Evolutionary conservation across 1,284 basidiomycete species (phyloP).

Genomic region (Ustilago nuda): DNA sequence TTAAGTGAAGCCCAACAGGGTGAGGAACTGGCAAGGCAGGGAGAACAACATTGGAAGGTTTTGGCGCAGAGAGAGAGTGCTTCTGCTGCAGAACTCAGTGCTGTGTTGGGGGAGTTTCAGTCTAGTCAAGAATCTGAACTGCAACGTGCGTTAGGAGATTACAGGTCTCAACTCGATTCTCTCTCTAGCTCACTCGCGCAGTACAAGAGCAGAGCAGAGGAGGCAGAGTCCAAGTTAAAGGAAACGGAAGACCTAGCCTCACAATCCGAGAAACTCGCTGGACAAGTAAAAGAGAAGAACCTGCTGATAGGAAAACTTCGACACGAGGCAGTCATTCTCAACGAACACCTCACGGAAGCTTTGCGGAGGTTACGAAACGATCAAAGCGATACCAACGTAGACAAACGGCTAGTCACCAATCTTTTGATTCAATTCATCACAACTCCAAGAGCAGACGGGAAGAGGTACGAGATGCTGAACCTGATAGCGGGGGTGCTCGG

Average conservation of each 20-base stretch:
- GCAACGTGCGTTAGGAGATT: slow-evolving; percentile 81
- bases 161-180: slow-evolving; percentile 79
- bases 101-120: slow-evolving; percentile 95
- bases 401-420: slow-evolving; percentile 91
- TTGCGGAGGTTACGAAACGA: slow-evolving; percentile 89
- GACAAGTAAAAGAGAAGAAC: slow-evolving; percentile 93
- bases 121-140: slow-evolving; percentile 75
- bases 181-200: slow-evolving; percentile 82
- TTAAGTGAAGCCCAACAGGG: slow-evolving; percentile 72
- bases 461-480: slow-evolving; percentile 95
- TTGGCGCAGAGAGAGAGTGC: slow-evolving; percentile 79
- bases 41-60: slow-evolving; percentile 71
- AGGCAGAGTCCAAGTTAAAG: slow-evolving; percentile 75
- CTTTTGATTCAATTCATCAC: slow-evolving; percentile 90
- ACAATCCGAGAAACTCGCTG: slow-evolving; percentile 70
- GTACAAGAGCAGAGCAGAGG: slow-evolving; percentile 84
- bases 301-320: slow-evolving; percentile 89
- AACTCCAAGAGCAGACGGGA: slow-evolving; percentile 89
- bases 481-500: slow-evolving; percentile 87
- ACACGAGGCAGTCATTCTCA: slow-evolving; percentile 85
- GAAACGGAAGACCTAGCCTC: slow-evolving; percentile 2
- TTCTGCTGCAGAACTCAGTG: slow-evolving; percentile 85
- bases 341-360: slow-evolving; percentile 97
- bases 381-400: slow-evolving; percentile 88
- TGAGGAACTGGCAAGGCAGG: slow-evolving; percentile 67